A percentile compares a stretch with the other conserved stretches of the same genome.
These are phyloP conservation scores for Lactarius vividus DNA, from an alignment of 768 basidiomycete genomes.

Conservation along the genomic window DNA sequence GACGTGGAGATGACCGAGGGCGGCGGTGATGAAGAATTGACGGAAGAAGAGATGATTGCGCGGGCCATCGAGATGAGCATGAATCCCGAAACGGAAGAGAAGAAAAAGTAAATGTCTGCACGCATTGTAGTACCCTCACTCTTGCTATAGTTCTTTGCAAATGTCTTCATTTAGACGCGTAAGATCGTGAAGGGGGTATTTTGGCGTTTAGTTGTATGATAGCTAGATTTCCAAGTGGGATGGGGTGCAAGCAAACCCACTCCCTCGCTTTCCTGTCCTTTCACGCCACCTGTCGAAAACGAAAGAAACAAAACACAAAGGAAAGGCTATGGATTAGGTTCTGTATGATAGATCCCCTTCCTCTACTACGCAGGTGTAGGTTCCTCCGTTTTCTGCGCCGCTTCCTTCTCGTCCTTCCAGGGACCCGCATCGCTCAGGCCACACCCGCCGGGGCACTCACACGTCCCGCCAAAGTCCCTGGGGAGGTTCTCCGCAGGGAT, in stretches of 20 bases:
- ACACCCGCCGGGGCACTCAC: slow-evolving; percentile 77
- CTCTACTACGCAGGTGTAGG: slow-evolving; percentile 1
- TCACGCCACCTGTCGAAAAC: background rate
- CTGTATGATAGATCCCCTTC: slow-evolving; percentile 3
- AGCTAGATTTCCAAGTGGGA: slow-evolving; percentile 11
- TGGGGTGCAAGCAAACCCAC: slow-evolving; percentile 2
- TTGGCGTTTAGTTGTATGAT: background rate
- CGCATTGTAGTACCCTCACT: background rate
- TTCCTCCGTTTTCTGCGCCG: background rate
- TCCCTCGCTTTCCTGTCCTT: background rate
- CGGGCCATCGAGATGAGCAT: slow-evolving; percentile 94
- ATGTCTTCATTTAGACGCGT: background rate
- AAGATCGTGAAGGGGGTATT: background rate
- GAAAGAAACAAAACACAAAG: background rate
- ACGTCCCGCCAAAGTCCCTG: slow-evolving; percentile 78
- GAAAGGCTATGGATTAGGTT: slow-evolving; percentile 4
- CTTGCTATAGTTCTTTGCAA: background rate
- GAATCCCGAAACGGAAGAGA: slow-evolving; percentile 49
- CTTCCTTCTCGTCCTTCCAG: slow-evolving; percentile 53
- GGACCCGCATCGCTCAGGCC: slow-evolving; percentile 88
- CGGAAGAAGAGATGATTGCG: slow-evolving; percentile 88
- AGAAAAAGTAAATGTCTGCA: slow-evolving; percentile 35
- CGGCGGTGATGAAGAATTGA: slow-evolving; percentile 64
- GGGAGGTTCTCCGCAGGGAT: slow-evolving; percentile 85
- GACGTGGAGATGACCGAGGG: slow-evolving; percentile 45